These are phyloP conservation scores for Aspergillus neoniger DNA, from an alignment of 2,329 filamentous ascomycete genomes.

Conservation along the genomic window DNA sequence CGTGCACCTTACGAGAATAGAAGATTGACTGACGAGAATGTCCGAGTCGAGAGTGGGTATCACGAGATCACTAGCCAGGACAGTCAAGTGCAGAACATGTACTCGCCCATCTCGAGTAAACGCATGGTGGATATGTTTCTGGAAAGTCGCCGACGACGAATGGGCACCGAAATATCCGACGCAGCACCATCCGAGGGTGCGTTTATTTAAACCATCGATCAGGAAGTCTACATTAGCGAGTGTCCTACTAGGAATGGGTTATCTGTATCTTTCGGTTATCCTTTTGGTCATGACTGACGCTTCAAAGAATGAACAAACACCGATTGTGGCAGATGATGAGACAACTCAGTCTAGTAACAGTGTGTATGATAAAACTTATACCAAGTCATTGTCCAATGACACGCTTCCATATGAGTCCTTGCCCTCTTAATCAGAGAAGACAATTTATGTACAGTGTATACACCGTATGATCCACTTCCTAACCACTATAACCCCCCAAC, in stretches of 20 bases:
- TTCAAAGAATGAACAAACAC: not conserved
- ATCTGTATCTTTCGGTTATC: not conserved
- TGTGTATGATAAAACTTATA: not conserved
- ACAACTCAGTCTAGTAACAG: not conserved
- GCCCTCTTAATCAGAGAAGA: too few species aligned
- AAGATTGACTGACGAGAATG: slow-evolving; percentile 35
- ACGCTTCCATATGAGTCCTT: not conserved
- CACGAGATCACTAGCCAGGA: slow-evolving; percentile 21
- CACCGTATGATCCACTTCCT: too few species aligned
- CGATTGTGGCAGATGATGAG: not conserved
- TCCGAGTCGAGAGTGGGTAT: slow-evolving; percentile 19
- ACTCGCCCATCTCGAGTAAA: slow-evolving; percentile 36
- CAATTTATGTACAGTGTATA: too few species aligned
- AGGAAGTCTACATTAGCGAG: not conserved
- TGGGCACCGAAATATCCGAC: slow-evolving; percentile 19
- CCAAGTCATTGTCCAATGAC: not conserved
- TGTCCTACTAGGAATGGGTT: not conserved
- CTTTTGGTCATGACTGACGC: not conserved
- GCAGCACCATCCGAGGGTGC: slow-evolving; percentile 22
- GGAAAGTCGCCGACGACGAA: slow-evolving; percentile 34
- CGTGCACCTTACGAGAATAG: slow-evolving; percentile 24
- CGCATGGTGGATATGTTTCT: slow-evolving; percentile 43
- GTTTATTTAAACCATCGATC: slow-evolving; percentile 28
- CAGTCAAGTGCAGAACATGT: slow-evolving; percentile 23
- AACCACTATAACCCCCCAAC: too few species aligned